These are phyloP conservation scores for Penicillium tannophilum DNA, from an alignment of 495 filamentous ascomycete genomes.

Conservation along the genomic window DNA sequence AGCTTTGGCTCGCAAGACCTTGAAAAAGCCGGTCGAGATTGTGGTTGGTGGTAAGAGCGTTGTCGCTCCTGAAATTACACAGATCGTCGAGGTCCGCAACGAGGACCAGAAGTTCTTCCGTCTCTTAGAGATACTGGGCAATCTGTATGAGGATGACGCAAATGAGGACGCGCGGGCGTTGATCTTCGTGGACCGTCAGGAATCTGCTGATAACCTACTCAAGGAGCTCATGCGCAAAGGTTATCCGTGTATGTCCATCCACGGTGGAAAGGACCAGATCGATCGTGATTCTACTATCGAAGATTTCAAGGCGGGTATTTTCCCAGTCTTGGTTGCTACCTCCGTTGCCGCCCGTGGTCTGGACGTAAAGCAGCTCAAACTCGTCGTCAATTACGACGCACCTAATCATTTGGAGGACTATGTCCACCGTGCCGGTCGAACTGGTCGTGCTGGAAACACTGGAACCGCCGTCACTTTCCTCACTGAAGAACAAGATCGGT, in stretches of 20 bases:
- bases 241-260: slow-evolving; percentile 94
- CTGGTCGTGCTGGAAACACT: slow-evolving; percentile 90
- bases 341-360: slow-evolving; percentile 94
- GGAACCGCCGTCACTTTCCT: slow-evolving; percentile 96
- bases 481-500: slow-evolving; percentile 88
- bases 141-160: slow-evolving; percentile 73
- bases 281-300: slow-evolving; percentile 93
- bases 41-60: slow-evolving; percentile 88
- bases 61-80: slow-evolving; percentile 92
- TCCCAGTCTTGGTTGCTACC: slow-evolving; percentile 90
- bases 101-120: slow-evolving; percentile 85
- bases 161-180: slow-evolving; percentile 87
- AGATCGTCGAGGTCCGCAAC: slow-evolving; percentile 85
- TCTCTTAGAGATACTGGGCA: slow-evolving; percentile 81
- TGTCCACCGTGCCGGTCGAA: slow-evolving; percentile 92
- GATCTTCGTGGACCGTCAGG: slow-evolving; percentile 94
- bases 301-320: slow-evolving; percentile 90
- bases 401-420: slow-evolving; percentile 98
- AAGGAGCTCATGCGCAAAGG: slow-evolving; percentile 82
- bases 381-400: slow-evolving; percentile 96
- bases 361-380: slow-evolving; percentile 94
- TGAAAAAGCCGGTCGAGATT: slow-evolving; percentile 88
- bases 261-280: slow-evolving; percentile 93
- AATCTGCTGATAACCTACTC: slow-evolving; percentile 84
- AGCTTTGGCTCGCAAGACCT: slow-evolving; percentile 80